Evolutionary conservation across 306 rosid species (phyloP).

Genomic region (Fragaria iinumae): DNA sequence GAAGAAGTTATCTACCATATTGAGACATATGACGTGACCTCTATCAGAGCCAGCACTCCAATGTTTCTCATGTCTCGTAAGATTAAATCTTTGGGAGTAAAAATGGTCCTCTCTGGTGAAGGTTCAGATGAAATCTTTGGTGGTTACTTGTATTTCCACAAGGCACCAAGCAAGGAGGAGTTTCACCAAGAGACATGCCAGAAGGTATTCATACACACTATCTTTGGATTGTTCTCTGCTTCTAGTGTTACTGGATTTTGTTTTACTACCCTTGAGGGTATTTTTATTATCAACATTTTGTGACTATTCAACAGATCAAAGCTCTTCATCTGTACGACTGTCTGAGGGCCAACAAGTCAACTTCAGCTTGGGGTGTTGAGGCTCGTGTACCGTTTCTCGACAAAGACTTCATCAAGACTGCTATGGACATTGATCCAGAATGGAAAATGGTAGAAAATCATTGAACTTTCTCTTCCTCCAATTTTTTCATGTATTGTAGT

Average conservation of each 20-base stretch:
- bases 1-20: slow-evolving; percentile 95
- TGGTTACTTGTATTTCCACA: slow-evolving; percentile 95
- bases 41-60: slow-evolving; percentile 96
- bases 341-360: slow-evolving; percentile 91
- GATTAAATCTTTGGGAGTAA: slow-evolving; percentile 96
- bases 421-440: slow-evolving; percentile 90
- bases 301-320: slow-evolving; percentile 58
- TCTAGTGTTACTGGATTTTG: slow-evolving; percentile 15
- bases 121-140: slow-evolving; percentile 99
- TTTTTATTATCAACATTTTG: slow-evolving; percentile 20
- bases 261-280: slow-evolving; percentile 1
- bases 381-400: slow-evolving; percentile 98
- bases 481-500: background rate
- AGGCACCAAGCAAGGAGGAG: slow-evolving; percentile 94
- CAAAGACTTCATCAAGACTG: slow-evolving; percentile 66
- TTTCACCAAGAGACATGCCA: slow-evolving; percentile 89
- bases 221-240: background rate
- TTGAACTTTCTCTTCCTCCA: background rate
- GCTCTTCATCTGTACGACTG: slow-evolving; percentile 96
- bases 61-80: slow-evolving; percentile 99
- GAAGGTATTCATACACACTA: slow-evolving; percentile 50
- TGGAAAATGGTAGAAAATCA: slow-evolving; percentile 69
- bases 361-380: slow-evolving; percentile 99
- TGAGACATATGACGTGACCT: slow-evolving; percentile 96
- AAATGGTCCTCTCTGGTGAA: slow-evolving; percentile 99